Evolutionary conservation across 306 rosid genomes (phyloP), one percentile per base, ranked within the genome.

Genomic region (Albizia julibrissin): DNA sequence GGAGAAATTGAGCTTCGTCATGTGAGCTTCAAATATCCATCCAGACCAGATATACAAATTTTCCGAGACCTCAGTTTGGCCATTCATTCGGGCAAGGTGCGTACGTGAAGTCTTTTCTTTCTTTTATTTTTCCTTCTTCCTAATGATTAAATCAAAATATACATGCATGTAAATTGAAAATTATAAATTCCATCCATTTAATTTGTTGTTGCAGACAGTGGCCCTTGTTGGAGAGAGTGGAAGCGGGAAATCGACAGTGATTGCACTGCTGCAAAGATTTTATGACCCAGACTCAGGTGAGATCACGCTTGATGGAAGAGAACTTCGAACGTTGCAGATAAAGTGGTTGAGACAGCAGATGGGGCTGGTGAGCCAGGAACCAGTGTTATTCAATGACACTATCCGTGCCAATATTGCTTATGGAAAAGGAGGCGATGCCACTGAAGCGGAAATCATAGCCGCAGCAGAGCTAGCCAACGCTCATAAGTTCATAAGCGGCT

Each of bases 221-320:
- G 97, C 95, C 37, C 86, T 93, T 21, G 92, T 91, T 42, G 97
- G 97, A 83, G 97, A 93, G 87, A 93, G 95, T 80, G 97, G 97
- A 65, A 89, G 97, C 72, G 97, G 94, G 39, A 93, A 93, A 84
- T 93, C 97, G 47, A 91, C 95, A 1, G 92, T 91, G 82, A 83
- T 91, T 19, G 87, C 95, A 22, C 78, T 93, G 89, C 37, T 93
- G 64, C 91, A 93, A 39, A 90, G 97, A 86, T 93, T 93, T 80
- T 93, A 93, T 79, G 90, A 93, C 62, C 95, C 92, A 1, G 92
- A 93, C 58, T 89, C 89, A 19, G 97, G 95, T 29, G 80, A 84
- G 31, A 88, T 93, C 22, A 88, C 86, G 27, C 81, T 93, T 26
- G 95, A 93, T 68, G 95, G 95, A 66, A 71, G 83, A 24, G 90